Conservation (phyloP, 306 rosid genomes). For the Calophaca sinica region DNA sequence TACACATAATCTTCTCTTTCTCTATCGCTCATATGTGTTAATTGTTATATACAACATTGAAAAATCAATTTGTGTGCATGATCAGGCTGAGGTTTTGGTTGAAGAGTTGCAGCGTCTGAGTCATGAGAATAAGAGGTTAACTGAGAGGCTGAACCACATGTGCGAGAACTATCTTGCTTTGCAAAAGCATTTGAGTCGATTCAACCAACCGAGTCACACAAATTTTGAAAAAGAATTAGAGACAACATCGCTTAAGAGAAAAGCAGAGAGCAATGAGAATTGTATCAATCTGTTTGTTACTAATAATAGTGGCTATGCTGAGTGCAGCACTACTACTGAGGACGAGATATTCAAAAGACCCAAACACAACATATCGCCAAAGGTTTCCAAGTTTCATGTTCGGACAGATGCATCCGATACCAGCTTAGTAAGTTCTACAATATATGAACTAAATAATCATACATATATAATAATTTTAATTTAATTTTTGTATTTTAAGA, state of each 20-base stretch:
- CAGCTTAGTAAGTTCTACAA: slow-evolving; percentile 62
- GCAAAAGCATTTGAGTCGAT: slow-evolving; percentile 50
- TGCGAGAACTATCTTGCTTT: slow-evolving; percentile 56
- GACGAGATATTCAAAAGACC: slow-evolving; percentile 63
- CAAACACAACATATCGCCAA: slow-evolving; percentile 48
- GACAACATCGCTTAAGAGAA: slow-evolving; percentile 57
- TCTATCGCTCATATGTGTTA: no score
- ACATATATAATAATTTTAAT: neutral
- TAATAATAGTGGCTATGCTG: slow-evolving; percentile 26
- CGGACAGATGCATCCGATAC: slow-evolving; percentile 65
- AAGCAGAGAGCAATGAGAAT: slow-evolving; percentile 46
- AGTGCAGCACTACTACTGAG: slow-evolving; percentile 59
- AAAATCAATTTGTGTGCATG: neutral
- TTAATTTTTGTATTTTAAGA: neutral
- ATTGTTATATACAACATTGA: neutral
- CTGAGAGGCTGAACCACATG: slow-evolving; percentile 53
- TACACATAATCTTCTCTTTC: no score
- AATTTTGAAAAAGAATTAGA: slow-evolving; percentile 41
- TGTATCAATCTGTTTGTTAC: slow-evolving; percentile 28
- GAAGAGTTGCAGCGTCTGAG: slow-evolving; percentile 64
- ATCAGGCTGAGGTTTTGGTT: slow-evolving; percentile 43
- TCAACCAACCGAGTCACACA: slow-evolving; percentile 33
- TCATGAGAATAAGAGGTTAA: slow-evolving; percentile 70
- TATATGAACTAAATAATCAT: neutral
- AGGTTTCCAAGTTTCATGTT: slow-evolving; percentile 64